These are phyloP conservation scores for Colletotrichum paranaense DNA, from an alignment of 2,329 filamentous ascomycete genomes.

Conservation along the genomic window DNA sequence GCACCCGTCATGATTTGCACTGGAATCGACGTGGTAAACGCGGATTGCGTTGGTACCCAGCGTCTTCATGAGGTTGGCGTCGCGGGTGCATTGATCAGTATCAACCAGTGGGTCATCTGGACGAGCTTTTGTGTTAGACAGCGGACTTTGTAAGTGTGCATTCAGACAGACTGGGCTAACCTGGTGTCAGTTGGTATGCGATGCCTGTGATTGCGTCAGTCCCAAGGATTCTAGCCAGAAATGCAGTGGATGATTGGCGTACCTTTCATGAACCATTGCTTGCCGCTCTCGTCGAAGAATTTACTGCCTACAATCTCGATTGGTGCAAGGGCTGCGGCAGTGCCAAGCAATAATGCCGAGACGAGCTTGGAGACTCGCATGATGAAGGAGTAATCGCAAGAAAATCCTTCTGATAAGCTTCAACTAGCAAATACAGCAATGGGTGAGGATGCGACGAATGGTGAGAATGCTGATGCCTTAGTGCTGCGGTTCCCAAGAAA, in stretches of 20 bases:
- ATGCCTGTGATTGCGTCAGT: constrained; percentile 64
- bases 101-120: constrained; percentile 80
- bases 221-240: not conserved
- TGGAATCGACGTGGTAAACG: constrained; percentile 86
- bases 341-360: constrained; percentile 48
- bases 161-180: constrained; percentile 41
- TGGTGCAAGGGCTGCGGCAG: constrained; percentile 56
- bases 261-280: constrained; percentile 90
- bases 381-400: constrained; percentile 13
- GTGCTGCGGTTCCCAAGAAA: constrained; percentile 1
- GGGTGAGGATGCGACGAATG: not conserved
- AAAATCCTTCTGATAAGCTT: constrained; percentile 6
- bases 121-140: constrained; percentile 19
- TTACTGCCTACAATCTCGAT: constrained; percentile 77
- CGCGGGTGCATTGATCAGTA: constrained; percentile 79
- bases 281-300: constrained; percentile 84
- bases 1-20: constrained; percentile 78
- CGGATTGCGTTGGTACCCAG: constrained; percentile 87
- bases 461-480: constrained; percentile 7
- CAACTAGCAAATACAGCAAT: not conserved
- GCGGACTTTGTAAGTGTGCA: constrained; percentile 4
- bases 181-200: constrained; percentile 72
- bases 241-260: constrained; percentile 32
- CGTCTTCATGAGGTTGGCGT: constrained; percentile 81
- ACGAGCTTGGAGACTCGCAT: constrained; percentile 53